Evolutionary conservation across 1,284 basidiomycete species (phyloP), one percentile per base, ranked within the genome.

Genomic region (Cutaneotrichosporon curvatum): DNA sequence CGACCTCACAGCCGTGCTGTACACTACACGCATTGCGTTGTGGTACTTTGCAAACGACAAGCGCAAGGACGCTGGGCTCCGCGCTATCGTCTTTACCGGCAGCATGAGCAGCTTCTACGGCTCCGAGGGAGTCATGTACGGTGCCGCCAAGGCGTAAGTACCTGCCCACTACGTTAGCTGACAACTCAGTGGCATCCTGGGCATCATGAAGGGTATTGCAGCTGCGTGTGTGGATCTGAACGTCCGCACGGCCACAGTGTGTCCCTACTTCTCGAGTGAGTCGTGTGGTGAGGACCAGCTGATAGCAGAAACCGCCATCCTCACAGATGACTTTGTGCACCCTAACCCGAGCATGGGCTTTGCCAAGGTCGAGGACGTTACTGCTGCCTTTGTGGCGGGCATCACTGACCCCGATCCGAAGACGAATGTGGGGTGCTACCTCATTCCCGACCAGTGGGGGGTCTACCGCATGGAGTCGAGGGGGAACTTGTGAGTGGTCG

Each of bases 251-350:
- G 45, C 14, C 4, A 50, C 48, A 3, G 37, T 54, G 18, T 54
- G 52, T 40, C 52, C 52, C 2, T 54, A 50, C 48, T 54, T 54
- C 32, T 45, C 52, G 15, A 53, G 51, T 53, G 28, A 23, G 51
- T 53, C 16, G 2, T 15, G 9, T 4, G 16, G n/a, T 20, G 7
- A 11, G 25, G 12, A 37, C 7, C 11, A 16, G 37, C 47, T 40
- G 20, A 47, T 33, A 1, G 0, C 40, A 53, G 51, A 53, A 28
- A 54, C 52, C n/a, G 40, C 37, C 36, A 54, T 54, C 37, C 41
- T 54, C 39, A 21, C 32, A 16, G 10, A 28, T 4, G 37, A 42
- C 43, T 54, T 54, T 38, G 52, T 54, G 9, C 52, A 54, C 52
- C 52, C 52, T 18, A 25, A 42, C 36, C 52, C 52, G 9, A 15